Evolutionary conservation across 2,329 filamentous ascomycete genomes (phyloP).

Genomic region (Helminthosporium solani): DNA sequence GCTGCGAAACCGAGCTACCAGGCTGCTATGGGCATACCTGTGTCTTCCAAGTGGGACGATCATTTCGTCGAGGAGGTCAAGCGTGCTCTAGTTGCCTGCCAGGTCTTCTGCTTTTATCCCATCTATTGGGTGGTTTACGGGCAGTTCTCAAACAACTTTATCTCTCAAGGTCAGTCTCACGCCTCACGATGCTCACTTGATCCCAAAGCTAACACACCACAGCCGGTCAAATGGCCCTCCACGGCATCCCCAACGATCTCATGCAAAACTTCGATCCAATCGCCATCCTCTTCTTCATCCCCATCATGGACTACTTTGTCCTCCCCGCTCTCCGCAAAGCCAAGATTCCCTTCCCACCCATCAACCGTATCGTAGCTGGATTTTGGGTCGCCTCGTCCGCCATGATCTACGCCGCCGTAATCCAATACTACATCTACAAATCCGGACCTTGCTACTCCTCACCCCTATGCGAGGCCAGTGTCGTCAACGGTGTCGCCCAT

Average conservation of each 20-base stretch:
- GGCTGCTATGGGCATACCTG: constrained; percentile 51
- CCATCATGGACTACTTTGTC: constrained; percentile 45
- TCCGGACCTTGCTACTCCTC: constrained; percentile 54
- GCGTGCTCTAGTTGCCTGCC: constrained; percentile 65
- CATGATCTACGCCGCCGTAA: constrained; percentile 57
- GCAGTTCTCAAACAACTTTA: constrained; percentile 48
- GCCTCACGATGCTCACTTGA: neutral
- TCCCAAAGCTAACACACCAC: neutral
- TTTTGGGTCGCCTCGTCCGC: constrained; percentile 55
- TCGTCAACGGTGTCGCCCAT: constrained; percentile 29
- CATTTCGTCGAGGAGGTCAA: constrained; percentile 73
- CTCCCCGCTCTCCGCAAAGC: constrained; percentile 47
- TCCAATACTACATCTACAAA: constrained; percentile 60
- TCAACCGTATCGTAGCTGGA: constrained; percentile 56
- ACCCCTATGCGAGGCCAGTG: constrained; percentile 39
- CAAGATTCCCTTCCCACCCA: constrained; percentile 49
- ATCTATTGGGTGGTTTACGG: constrained; percentile 50
- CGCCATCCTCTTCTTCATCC: constrained; percentile 50
- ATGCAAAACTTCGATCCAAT: constrained; percentile 53
- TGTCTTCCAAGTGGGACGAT: constrained; percentile 61
- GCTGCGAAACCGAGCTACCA: constrained; percentile 68
- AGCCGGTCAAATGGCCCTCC: constrained; percentile 45
- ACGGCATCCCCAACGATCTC: constrained; percentile 51
- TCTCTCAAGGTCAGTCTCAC: constrained; percentile 38
- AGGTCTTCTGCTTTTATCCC: constrained; percentile 60